Conservation (phyloP, 106 monocot genomes). For the Platanthera guangdongensis region DNA sequence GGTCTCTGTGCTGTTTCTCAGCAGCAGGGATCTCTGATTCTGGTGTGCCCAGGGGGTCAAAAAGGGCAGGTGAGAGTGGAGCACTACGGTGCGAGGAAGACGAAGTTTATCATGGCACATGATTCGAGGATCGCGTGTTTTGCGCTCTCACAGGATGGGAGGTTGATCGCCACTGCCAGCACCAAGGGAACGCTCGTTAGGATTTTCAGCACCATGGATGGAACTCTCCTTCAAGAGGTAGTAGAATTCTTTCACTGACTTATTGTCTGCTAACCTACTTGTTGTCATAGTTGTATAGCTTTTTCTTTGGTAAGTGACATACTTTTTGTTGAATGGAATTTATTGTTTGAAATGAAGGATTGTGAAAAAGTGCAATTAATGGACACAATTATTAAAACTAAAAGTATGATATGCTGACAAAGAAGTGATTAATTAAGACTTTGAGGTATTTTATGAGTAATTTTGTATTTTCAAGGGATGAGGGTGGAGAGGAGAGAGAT, state of each 20-base stretch:
- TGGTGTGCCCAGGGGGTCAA: conserved; percentile 97
- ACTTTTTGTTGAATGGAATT: background rate
- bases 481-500: too few relatives aligned
- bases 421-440: background rate
- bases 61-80: conserved; percentile 95
- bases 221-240: conserved; percentile 84
- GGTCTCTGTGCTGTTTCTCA: conserved; percentile 91
- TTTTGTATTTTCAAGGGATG: background rate
- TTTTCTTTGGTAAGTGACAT: background rate
- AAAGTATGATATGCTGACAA: background rate
- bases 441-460: background rate
- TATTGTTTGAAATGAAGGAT: background rate
- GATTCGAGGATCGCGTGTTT: conserved; percentile 83
- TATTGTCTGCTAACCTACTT: background rate
- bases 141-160: conserved; percentile 75
- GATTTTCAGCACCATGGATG: conserved; percentile 68
- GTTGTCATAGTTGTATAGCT: background rate
- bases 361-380: background rate
- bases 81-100: conserved; percentile 60
- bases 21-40: conserved; percentile 75
- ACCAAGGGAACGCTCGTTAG: conserved; percentile 81
- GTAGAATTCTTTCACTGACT: background rate
- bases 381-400: background rate
- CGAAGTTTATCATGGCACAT: conserved; percentile 89
- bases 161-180: conserved; percentile 80